A percentile compares a stretch with the other conserved stretches of the same genome.
Evolutionary conservation across 2,329 filamentous ascomycete genomes (phyloP).

Genomic region (Sclerotinia trifoliorum): DNA sequence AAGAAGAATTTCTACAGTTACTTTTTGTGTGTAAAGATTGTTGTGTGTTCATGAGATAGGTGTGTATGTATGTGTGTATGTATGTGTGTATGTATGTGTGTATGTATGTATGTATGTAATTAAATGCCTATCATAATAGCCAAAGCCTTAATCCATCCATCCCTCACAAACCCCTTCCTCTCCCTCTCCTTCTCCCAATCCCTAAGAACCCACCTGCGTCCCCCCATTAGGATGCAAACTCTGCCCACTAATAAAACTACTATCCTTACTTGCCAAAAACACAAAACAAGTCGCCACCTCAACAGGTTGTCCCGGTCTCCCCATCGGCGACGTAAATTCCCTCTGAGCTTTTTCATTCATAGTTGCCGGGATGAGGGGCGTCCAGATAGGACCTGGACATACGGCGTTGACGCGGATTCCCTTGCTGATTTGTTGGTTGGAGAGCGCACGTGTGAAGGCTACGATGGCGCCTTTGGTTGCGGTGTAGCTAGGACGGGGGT

Average conservation of each 20-base stretch:
- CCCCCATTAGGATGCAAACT: slow-evolving; percentile 64
- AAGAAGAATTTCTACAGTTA: not conserved
- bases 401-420: slow-evolving; percentile 77
- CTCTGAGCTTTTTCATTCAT: slow-evolving; percentile 71
- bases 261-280: slow-evolving; percentile 74
- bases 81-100: too few relatives aligned
- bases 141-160: too few relatives aligned
- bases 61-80: not conserved
- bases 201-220: slow-evolving; percentile 48
- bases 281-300: slow-evolving; percentile 82
- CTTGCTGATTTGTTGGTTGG: slow-evolving; percentile 69
- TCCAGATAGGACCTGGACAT: slow-evolving; percentile 78
- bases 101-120: not conserved
- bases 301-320: slow-evolving; percentile 73
- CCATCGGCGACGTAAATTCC: slow-evolving; percentile 72
- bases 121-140: not conserved
- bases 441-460: slow-evolving; percentile 73
- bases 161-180: too few relatives aligned
- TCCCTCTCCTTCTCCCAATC: not conserved
- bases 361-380: slow-evolving; percentile 69
- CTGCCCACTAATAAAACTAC: slow-evolving; percentile 72
- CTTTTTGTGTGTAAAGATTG: accelerated
- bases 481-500: slow-evolving; percentile 53
- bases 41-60: not conserved
- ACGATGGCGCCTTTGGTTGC: slow-evolving; percentile 76